These are phyloP conservation scores for Sporisorium sorghi DNA, from an alignment of 1,284 basidiomycete species.

Conservation along the genomic window DNA sequence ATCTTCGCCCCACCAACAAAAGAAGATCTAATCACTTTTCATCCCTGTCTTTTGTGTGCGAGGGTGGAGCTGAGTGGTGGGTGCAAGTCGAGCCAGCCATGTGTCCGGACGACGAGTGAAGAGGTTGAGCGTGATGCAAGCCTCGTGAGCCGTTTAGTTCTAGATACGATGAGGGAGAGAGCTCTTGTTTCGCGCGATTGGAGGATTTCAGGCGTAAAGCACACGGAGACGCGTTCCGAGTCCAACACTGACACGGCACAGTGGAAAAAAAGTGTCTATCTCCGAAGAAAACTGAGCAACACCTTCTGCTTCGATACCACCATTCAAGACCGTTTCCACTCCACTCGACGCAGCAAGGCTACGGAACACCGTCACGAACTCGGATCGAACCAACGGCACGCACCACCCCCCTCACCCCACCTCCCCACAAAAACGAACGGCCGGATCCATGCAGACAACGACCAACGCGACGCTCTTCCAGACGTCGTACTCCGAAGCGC, in stretches of 20 bases:
- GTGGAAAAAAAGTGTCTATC: background rate
- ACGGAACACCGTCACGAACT: too few relatives aligned
- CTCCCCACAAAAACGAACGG: too few relatives aligned
- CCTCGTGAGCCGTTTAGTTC: background rate
- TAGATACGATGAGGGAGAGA: background rate
- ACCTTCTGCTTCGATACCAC: background rate
- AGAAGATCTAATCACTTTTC: constrained; percentile 9
- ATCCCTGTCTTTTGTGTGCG: background rate
- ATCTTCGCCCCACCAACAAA: constrained; percentile 2
- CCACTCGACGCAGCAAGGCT: too few relatives aligned
- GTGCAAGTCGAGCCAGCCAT: too few relatives aligned
- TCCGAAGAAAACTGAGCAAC: background rate
- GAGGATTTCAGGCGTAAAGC: constrained; percentile 17
- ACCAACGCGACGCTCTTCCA: constrained; percentile 47
- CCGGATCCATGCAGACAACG: constrained; percentile 56
- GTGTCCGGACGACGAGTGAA: background rate
- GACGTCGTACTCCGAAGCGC: constrained; percentile 45
- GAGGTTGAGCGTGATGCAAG: background rate
- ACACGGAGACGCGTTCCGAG: constrained; percentile 29
- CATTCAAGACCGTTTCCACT: too few relatives aligned
- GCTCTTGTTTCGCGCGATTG: constrained; percentile 21
- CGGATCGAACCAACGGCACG: background rate
- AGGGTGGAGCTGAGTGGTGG: too few relatives aligned
- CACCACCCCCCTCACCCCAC: too few relatives aligned
- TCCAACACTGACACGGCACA: constrained; percentile 27